These are phyloP conservation scores for Flaveria ramosissima DNA, from an alignment of 129 eudicot genomes.

Conservation along the genomic window DNA sequence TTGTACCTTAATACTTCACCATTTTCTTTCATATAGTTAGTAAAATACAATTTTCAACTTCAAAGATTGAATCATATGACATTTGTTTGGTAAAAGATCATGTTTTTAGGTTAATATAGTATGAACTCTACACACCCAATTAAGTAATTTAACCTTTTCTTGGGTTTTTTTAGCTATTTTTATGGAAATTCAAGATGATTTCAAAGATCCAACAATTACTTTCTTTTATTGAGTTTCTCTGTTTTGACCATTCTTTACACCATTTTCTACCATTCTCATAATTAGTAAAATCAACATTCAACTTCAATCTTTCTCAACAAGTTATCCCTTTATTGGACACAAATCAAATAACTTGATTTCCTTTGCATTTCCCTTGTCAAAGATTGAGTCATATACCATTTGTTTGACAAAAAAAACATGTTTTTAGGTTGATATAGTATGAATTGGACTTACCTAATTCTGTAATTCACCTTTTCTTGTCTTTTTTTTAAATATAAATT, in stretches of 20 bases:
- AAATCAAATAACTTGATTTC: conserved; percentile 23
- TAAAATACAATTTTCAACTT: conserved; percentile 30
- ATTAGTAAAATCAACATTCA: too few species aligned
- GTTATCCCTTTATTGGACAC: conserved; percentile 34
- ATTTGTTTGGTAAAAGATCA: too few species aligned
- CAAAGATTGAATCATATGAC: not conserved
- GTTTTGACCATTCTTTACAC: too few species aligned
- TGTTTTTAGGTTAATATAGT: too few species aligned
- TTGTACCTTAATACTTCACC: conserved; percentile 37
- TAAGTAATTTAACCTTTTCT: too few species aligned
- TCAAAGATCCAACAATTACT: conserved; percentile 12
- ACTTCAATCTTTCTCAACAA: not conserved
- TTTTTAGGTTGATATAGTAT: not conserved
- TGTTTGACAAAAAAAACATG: conserved; percentile 20
- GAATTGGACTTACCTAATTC: not conserved
- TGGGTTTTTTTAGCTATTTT: too few species aligned
- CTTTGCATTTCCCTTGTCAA: conserved; percentile 16
- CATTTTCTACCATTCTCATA: too few species aligned
- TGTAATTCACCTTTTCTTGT: not conserved
- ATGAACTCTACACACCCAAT: too few species aligned
- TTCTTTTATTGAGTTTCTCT: too few species aligned
- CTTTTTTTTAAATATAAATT: not conserved
- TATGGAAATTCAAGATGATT: too few species aligned
- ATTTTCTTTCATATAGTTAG: conserved; percentile 24
- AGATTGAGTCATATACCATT: conserved; percentile 17